These are phyloP conservation scores for Trichophaea hybrida DNA, from an alignment of 2,329 filamentous ascomycete genomes.

Conservation along the genomic window DNA sequence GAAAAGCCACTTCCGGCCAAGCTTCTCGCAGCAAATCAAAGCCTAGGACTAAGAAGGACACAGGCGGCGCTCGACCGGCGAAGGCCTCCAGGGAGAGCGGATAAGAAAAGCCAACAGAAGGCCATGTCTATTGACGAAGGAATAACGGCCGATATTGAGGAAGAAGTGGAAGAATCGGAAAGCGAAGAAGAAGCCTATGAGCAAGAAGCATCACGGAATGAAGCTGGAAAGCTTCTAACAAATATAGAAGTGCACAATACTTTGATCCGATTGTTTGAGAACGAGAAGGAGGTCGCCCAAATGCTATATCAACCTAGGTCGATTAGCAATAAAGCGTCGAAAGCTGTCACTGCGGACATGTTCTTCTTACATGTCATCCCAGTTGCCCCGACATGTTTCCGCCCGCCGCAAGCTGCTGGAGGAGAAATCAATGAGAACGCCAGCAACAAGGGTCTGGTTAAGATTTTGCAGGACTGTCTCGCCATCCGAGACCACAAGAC, in stretches of 20 bases:
- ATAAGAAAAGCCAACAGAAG: conserved; percentile 45
- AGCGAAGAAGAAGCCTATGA: conserved; percentile 36
- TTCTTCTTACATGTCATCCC: conserved; percentile 82
- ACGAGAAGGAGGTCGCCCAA: conserved; percentile 68
- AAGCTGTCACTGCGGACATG: conserved; percentile 62
- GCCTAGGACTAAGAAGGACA: conserved; percentile 34
- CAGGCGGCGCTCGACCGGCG: conserved; percentile 14
- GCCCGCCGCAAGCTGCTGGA: conserved; percentile 67
- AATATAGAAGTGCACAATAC: conserved; percentile 70
- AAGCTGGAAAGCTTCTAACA: conserved; percentile 42
- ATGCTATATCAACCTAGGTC: conserved; percentile 74
- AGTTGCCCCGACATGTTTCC: conserved; percentile 82
- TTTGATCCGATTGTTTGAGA: conserved; percentile 65
- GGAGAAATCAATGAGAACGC: conserved; percentile 74
- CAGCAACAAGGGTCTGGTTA: conserved; percentile 54
- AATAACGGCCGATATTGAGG: conserved; percentile 27
- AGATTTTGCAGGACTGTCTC: conserved; percentile 62
- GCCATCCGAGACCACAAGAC: conserved; percentile 37
- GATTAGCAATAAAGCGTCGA: conserved; percentile 39
- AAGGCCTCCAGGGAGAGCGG: background rate
- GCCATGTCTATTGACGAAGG: conserved; percentile 42
- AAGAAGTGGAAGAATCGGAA: conserved; percentile 36
- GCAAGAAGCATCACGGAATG: conserved; percentile 34
- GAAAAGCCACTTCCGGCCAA: conserved; percentile 63
- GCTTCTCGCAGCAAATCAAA: conserved; percentile 62